Evolutionary conservation across 1,284 basidiomycete species (phyloP).

Genomic region (Hemileia vastatrix): DNA sequence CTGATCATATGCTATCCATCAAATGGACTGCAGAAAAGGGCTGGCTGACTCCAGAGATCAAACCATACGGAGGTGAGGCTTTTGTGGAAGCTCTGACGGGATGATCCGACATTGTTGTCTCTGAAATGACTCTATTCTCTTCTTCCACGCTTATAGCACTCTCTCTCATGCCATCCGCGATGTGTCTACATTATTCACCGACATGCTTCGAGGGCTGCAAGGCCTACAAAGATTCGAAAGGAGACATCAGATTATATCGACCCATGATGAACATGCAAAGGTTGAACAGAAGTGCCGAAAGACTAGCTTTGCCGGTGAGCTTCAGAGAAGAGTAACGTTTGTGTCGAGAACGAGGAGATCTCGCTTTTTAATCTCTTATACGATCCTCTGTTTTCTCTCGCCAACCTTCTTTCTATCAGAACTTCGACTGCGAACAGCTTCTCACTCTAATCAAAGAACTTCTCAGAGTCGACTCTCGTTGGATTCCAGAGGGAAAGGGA

Average conservation of each 20-base stretch:
- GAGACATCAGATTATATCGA: slow-evolving; percentile 76
- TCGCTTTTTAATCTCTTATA: too few relatives aligned
- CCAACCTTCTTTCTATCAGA: too few relatives aligned
- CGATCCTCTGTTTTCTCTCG: too few relatives aligned
- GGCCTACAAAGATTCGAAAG: slow-evolving; percentile 72
- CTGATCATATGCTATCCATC: slow-evolving; percentile 86
- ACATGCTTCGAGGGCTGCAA: slow-evolving; percentile 93
- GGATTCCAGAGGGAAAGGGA: slow-evolving; percentile 82
- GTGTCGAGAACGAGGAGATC: too few relatives aligned
- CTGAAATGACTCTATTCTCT: too few relatives aligned
- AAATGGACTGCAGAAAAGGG: slow-evolving; percentile 64
- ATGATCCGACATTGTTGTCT: too few relatives aligned
- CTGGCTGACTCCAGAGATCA: slow-evolving; percentile 74
- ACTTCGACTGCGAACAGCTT: slow-evolving; percentile 69
- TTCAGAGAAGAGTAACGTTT: too few relatives aligned
- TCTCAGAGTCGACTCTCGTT: slow-evolving; percentile 72
- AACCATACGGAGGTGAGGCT: slow-evolving; percentile 63
- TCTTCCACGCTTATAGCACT: too few relatives aligned
- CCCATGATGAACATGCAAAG: slow-evolving; percentile 95
- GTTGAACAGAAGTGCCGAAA: slow-evolving; percentile 56
- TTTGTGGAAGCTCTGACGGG: slow-evolving; percentile 50
- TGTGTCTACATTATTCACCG: slow-evolving; percentile 85
- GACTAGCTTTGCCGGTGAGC: slow-evolving; percentile 64
- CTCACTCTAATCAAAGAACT: slow-evolving; percentile 81
- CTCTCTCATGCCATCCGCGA: slow-evolving; percentile 67